Base-by-base conservation (phyloP, 2,329 filamentous ascomycete species). In the Venturia asperata region DNA sequence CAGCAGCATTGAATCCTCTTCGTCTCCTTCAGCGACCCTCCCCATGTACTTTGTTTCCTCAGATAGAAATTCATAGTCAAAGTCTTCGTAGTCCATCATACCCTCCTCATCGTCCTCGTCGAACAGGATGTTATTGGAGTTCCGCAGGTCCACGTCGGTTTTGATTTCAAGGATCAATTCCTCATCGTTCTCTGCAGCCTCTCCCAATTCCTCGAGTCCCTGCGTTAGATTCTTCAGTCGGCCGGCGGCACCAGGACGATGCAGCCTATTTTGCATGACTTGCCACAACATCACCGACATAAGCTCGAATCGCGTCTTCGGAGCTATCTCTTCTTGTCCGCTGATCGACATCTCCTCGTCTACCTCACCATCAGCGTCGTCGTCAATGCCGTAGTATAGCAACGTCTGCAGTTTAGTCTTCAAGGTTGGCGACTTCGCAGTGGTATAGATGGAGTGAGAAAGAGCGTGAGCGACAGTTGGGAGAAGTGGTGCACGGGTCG, bases 381-480 rank as follows among this genome's bases (percentile, higher is more conserved):
- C n/a, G 19, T 45, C 61, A 27, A 11, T 24, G 37, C 47, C 39
- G 11, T 42, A 49, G 37, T 30, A 42, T 24, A 52, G 21, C 11
- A 56, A n/a, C 7, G 11, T 55, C 13, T 65, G 41, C 13, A 67
- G 27, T 47, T 69, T 69, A 3, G 39, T 17, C 49, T 67, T 69
- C 37, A 69, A 45, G 9, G 55, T 56, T 27, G 49, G 37, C 19
- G 68, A 69, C 47, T 45, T 66, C 19, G 66, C 68, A 42, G 67
- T 65, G 17, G 45, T 60, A 30, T 64, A 64, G 5, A 69, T 13
- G n/a, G 68, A 67, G 47, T 63, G 65, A 37, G 66, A 67, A 21
- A 71, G 65, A 19, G 68, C 64, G 56, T 67, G 68, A 30, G 66
- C 64, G 24, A 71, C 68, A 4, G 65, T 67, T 1, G 67, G 63